Evolutionary conservation across 1,284 basidiomycete genomes (phyloP).

Genomic region (Lignosus rhinocerotis): DNA sequence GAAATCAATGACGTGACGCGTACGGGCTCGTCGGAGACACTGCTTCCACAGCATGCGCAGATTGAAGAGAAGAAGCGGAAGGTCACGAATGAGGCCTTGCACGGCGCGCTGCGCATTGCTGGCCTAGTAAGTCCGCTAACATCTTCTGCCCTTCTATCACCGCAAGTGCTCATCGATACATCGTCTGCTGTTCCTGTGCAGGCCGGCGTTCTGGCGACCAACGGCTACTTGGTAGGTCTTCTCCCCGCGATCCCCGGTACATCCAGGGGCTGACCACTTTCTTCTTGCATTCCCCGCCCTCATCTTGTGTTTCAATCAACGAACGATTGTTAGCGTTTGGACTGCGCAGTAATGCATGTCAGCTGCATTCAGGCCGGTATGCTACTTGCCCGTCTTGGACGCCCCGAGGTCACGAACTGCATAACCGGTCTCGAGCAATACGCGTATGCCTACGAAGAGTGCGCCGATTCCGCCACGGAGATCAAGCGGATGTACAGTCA

Average conservation of each 20-base stretch:
- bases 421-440: constrained; percentile 87
- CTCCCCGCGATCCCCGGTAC: constrained; percentile 11
- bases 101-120: constrained; percentile 84
- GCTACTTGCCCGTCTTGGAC: constrained; percentile 78
- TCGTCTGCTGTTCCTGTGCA: constrained; percentile 26
- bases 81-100: constrained; percentile 78
- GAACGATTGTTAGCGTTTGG: constrained; percentile 53
- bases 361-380: constrained; percentile 81
- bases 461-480: constrained; percentile 74
- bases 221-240: constrained; percentile 72
- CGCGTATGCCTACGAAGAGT: constrained; percentile 82
- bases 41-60: constrained; percentile 43
- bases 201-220: constrained; percentile 78
- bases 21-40: constrained; percentile 38
- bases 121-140: constrained; percentile 59
- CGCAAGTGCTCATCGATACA: background rate
- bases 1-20: constrained; percentile 58
- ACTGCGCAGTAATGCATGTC: constrained; percentile 84
- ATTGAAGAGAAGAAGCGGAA: constrained; percentile 69
- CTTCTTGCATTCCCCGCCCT: background rate
- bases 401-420: constrained; percentile 80
- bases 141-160: background rate
- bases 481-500: constrained; percentile 58
- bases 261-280: constrained; percentile 3
- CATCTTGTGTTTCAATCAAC: background rate